phyloP scores from a whole-genome alignment of 139 green algal genomes.

The Micractinium sp. region DNA sequence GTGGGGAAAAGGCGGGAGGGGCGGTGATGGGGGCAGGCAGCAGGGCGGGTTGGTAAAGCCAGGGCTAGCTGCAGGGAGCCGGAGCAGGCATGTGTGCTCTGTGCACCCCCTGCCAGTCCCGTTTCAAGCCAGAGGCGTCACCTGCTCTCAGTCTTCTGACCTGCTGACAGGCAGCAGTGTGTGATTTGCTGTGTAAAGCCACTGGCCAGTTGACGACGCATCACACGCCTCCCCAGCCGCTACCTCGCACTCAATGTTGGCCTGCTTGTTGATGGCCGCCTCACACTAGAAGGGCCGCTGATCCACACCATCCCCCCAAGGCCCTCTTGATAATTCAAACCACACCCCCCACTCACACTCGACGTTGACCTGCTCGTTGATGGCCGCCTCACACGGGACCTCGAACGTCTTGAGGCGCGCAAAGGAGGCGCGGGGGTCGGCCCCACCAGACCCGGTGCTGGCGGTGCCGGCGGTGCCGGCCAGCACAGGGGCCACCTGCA shows the following conservation, averaged over 20 bases:
- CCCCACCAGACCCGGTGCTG: neutral
- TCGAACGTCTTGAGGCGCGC: constrained; percentile 72
- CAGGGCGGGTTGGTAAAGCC: neutral
- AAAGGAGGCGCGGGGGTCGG: constrained; percentile 63
- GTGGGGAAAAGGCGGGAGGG: neutral
- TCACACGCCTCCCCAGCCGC: neutral
- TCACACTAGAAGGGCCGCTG: too few species aligned
- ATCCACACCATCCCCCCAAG: too few species aligned
- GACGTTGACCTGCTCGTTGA: constrained; percentile 97
- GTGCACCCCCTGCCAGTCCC: too few species aligned
- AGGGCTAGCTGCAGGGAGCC: neutral
- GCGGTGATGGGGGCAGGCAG: neutral
- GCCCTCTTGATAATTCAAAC: too few species aligned
- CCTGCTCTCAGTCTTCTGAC: too few species aligned
- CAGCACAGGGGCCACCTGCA: constrained; percentile 27
- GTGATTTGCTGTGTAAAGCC: too few species aligned
- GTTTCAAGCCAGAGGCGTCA: too few species aligned
- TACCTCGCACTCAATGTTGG: constrained; percentile 71
- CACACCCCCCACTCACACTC: constrained; percentile 55
- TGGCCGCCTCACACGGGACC: constrained; percentile 74
- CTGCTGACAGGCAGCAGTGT: too few species aligned
- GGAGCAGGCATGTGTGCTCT: too few species aligned
- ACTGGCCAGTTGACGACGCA: neutral
- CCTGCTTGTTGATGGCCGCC: constrained; percentile 95
- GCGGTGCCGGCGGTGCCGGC: neutral